phyloP scores from a whole-genome alignment of 2,329 filamentous ascomycete species.

The Talaromyces pinophilus region DNA sequence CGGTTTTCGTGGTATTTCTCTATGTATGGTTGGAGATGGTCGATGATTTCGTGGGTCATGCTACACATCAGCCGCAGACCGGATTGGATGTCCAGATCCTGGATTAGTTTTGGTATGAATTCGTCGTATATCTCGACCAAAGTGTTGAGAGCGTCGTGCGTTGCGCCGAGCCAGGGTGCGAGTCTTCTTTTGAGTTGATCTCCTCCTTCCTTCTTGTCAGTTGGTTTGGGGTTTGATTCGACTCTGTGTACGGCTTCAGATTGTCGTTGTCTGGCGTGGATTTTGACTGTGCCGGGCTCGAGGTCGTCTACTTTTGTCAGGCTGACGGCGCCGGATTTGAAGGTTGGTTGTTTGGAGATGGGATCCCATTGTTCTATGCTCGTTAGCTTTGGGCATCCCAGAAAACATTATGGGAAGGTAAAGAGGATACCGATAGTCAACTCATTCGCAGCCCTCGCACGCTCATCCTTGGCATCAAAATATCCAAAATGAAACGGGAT shows the following conservation, averaged over 20 bases:
- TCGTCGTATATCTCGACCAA: constrained; percentile 12
- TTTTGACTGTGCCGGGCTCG: constrained; percentile 19
- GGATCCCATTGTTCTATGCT: constrained; percentile 36
- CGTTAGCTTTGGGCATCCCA: background rate
- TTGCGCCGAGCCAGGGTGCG: constrained; percentile 39
- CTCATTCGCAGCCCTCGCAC: constrained; percentile 41
- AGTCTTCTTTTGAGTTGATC: constrained; percentile 28
- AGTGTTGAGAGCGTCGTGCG: constrained; percentile 30
- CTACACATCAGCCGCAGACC: constrained; percentile 34
- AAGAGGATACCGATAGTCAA: constrained; percentile 36
- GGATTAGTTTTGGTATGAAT: constrained; percentile 14
- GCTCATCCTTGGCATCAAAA: constrained; percentile 37
- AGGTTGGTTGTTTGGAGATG: constrained; percentile 42
- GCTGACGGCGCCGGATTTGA: constrained; percentile 40
- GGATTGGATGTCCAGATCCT: constrained; percentile 34
- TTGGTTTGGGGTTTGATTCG: constrained; percentile 18
- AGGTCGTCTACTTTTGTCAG: constrained; percentile 34
- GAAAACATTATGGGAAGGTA: background rate
- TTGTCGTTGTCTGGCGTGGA: constrained; percentile 31
- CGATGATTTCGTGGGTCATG: constrained; percentile 29
- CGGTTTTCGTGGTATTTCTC: constrained; percentile 32
- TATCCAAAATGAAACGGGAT: constrained; percentile 46
- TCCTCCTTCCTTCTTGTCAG: constrained; percentile 4
- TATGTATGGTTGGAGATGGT: constrained; percentile 29
- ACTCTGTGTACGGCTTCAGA: constrained; percentile 27